Percentiles rank a stretch among this genome's conserved stretches.
These are phyloP conservation scores for Quercus variabilis DNA, from an alignment of 306 rosid genomes.

Conservation along the genomic window DNA sequence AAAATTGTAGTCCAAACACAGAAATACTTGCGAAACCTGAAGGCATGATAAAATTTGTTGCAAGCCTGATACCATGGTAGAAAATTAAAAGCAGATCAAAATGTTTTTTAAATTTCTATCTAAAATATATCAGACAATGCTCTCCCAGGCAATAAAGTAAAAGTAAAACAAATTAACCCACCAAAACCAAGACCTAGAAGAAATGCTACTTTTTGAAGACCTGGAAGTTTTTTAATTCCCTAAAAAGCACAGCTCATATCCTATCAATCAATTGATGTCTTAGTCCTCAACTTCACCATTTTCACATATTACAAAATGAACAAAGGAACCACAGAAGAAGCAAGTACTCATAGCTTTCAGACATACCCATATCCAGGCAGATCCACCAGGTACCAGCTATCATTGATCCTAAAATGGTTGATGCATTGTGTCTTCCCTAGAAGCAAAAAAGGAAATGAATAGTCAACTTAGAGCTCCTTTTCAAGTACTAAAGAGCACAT, in stretches of 20 bases:
- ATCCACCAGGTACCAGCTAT: constrained; percentile 94
- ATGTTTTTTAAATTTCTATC: not conserved
- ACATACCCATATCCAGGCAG: constrained; percentile 98
- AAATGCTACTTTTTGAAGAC: not conserved
- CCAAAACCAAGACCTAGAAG: constrained; percentile 2
- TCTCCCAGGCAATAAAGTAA: not conserved
- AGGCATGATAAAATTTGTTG: not conserved
- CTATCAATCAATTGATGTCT: constrained; percentile 5
- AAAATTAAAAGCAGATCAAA: not conserved
- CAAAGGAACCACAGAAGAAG: not conserved
- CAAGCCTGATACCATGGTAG: not conserved
- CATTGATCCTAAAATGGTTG: constrained; percentile 90
- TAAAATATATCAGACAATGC: not conserved
- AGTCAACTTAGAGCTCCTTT: not conserved
- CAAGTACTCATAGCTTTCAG: constrained; percentile 7
- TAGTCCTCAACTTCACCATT: not conserved
- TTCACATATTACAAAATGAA: not conserved
- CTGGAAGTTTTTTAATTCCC: constrained; percentile 2
- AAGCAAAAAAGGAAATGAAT: not conserved
- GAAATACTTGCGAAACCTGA: not conserved
- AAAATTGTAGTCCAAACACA: not conserved
- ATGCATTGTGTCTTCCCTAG: constrained; percentile 97
- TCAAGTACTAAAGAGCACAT: not conserved
- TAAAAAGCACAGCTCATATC: constrained; percentile 3
- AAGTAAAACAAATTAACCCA: constrained; percentile 7